A percentile compares a stretch with the other conserved stretches of the same genome.
Conservation (phyloP, 129 eudicot genomes). For the Pittosporum tobira region DNA sequence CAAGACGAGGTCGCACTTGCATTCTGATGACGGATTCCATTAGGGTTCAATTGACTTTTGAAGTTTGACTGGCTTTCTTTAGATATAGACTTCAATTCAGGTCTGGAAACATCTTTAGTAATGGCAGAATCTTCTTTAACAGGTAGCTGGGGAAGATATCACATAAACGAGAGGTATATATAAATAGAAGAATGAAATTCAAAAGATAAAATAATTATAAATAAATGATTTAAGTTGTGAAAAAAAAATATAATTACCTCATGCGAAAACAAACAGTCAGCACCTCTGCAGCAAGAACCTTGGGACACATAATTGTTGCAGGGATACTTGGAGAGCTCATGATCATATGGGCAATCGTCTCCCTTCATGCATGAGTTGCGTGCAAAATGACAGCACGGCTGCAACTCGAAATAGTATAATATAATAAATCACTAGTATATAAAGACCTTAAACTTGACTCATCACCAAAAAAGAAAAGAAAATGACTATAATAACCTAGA, state of each 20-base stretch:
- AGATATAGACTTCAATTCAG: constrained; percentile 24
- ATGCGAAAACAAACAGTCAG: constrained; percentile 71
- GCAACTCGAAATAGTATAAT: constrained; percentile 13
- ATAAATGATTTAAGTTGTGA: not conserved
- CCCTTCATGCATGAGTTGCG: constrained; percentile 92
- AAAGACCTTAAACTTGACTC: not conserved
- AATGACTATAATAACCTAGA: too few species aligned
- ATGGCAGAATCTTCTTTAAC: constrained; percentile 18
- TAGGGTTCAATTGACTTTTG: constrained; percentile 14
- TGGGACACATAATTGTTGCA: constrained; percentile 39
- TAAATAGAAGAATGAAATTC: not conserved
- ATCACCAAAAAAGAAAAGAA: not conserved
- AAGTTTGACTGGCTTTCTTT: constrained; percentile 20
- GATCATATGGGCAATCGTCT: constrained; percentile 82
- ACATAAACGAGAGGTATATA: not conserved
- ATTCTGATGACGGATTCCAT: constrained; percentile 6
- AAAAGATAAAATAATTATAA: not conserved
- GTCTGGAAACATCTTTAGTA: constrained; percentile 11
- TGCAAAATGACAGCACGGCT: constrained; percentile 87
- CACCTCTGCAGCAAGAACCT: constrained; percentile 75
- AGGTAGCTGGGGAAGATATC: constrained; percentile 26
- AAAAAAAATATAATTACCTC: constrained; percentile 40
- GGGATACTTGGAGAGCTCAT: constrained; percentile 78
- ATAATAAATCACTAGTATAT: too few species aligned
- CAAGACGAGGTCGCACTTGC: constrained; percentile 12